Base-by-base conservation (phyloP, 2,329 filamentous ascomycete genomes). In the Phoma sp. region DNA sequence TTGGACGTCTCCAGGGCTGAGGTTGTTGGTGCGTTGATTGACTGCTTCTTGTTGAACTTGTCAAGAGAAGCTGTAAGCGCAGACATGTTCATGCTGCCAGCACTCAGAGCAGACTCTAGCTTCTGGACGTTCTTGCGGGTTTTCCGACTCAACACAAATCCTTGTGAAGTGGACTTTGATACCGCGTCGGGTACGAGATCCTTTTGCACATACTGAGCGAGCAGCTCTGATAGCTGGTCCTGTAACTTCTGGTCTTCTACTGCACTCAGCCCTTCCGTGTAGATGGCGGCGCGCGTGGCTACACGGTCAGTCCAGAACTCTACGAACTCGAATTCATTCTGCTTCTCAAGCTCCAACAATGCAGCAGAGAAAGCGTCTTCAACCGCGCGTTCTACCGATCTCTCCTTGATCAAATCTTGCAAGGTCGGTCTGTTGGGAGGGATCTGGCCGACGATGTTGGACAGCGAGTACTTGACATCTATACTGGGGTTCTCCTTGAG, bases 21-120 rank as follows among this genome's bases (percentile, higher is more conserved):
- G 6, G 13, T 10, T 27, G 54, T 47, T 17, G 57, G 31, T 7
- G 53, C 31, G 4, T 58, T 32, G 6, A 74, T 63, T 3, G 57
- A 61, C 54, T 75, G 70, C 57, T 76, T 76, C 57, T 63, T 69
- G 29, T 50, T 57, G 46, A 76, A 76, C 32, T 69, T 75, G 1
- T 73, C 63, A 6, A 77, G 39, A 1, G 64, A 61, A 2, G 61
- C 27, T 0, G 60, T 43, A 0, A 68, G 22, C 2, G 46, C 47
- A 2, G 48, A 6, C 2, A 64, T 25, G 25, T 65, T 61, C 32
- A 51, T 45, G 37, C 54, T 63, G 44, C 45, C 44, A 12, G 64
- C 13, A 22, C 62, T 57, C 9, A 75, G 44, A 6, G 58, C 56
- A 12, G 52, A 46, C 21, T 72, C 64, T 7, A 77, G 49, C 27